phyloP scores from a whole-genome alignment of 768 basidiomycete genomes.

The Mycena indigotica region DNA sequence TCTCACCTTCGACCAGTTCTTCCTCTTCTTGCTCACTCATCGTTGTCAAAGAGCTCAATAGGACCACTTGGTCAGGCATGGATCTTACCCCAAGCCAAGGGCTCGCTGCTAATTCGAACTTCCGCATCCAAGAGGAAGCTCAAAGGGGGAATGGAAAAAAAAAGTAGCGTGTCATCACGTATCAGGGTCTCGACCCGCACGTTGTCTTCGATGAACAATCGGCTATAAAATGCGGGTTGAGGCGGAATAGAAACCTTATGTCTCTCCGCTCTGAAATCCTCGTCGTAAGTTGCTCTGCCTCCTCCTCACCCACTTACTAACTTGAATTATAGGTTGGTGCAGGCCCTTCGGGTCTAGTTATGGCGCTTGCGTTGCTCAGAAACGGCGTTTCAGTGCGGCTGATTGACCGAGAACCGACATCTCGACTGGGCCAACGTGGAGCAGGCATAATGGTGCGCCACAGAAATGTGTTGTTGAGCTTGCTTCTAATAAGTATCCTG shows the following conservation, averaged over 20 bases:
- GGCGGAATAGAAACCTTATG: not conserved
- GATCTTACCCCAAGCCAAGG: too few species aligned
- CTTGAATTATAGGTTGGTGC: conserved; percentile 41
- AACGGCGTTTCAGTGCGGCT: conserved; percentile 54
- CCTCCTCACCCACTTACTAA: not conserved
- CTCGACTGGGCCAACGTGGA: conserved; percentile 40
- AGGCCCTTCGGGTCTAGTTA: conserved; percentile 49
- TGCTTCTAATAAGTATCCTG: not conserved
- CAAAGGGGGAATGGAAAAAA: too few species aligned
- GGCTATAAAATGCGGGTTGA: not conserved
- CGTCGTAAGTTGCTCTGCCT: not conserved
- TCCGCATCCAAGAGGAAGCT: too few species aligned
- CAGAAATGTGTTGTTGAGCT: not conserved
- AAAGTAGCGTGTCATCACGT: not conserved
- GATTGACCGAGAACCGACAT: conserved; percentile 46
- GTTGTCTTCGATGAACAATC: not conserved
- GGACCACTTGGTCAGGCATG: too few species aligned
- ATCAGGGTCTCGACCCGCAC: not conserved
- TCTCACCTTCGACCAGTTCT: too few species aligned
- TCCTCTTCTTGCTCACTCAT: too few species aligned
- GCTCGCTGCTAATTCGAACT: too few species aligned
- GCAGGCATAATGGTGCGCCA: conserved; percentile 26
- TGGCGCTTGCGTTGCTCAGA: conserved; percentile 43
- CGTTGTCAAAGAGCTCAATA: too few species aligned
- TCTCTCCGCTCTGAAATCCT: conserved; percentile 2